Conservation (phyloP, 345 rosid species). For the Citrus inodora region DNA sequence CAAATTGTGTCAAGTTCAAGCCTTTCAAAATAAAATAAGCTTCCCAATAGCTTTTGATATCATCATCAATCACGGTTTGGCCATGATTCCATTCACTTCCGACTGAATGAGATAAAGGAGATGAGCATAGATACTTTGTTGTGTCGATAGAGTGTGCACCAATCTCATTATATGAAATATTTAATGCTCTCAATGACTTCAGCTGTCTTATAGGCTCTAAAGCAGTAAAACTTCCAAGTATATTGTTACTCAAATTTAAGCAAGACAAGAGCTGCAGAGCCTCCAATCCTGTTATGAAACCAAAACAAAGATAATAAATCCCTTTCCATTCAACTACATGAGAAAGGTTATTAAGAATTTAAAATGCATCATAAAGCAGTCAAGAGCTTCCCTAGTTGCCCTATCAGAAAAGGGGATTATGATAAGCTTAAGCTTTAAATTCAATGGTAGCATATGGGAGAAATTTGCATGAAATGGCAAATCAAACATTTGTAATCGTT, state of each 20-base stretch:
- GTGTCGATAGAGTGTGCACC: constrained; percentile 84
- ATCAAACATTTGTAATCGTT: background rate
- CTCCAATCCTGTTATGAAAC: constrained; percentile 54
- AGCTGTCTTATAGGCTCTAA: constrained; percentile 67
- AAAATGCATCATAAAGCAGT: background rate
- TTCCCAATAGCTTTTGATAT: constrained; percentile 55
- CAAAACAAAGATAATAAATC: background rate
- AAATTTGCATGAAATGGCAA: background rate
- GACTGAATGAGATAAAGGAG: constrained; percentile 68
- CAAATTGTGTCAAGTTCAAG: constrained; percentile 60
- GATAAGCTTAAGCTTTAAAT: background rate
- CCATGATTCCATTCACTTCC: constrained; percentile 40
- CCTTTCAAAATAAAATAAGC: constrained; percentile 55
- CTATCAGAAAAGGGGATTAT: background rate
- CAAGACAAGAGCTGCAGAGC: constrained; percentile 74
- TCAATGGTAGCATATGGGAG: background rate
- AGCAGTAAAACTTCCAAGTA: constrained; percentile 61
- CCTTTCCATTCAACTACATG: constrained; percentile 3
- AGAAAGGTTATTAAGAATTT: background rate
- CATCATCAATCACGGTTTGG: constrained; percentile 24
- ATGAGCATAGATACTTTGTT: constrained; percentile 59
- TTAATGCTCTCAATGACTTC: constrained; percentile 58
- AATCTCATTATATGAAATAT: constrained; percentile 83
- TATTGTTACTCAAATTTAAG: constrained; percentile 74
- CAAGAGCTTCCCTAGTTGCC: background rate